phyloP scores from a whole-genome alignment of 192 early-diverging fungal species.

The Coemansia aciculifera region DNA sequence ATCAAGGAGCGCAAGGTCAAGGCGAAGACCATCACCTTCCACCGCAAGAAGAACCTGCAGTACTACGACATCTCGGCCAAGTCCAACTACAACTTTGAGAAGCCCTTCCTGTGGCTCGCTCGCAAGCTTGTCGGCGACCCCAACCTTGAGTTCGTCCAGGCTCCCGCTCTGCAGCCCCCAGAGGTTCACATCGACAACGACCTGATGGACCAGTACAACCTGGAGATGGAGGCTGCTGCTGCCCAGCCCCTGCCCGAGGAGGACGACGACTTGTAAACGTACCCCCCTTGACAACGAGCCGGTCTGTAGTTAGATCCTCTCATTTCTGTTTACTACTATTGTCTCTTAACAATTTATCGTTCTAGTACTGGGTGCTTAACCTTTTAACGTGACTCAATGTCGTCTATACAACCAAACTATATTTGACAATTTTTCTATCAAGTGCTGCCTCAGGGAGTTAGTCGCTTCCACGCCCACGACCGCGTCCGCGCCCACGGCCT shows the following conservation, averaged over 20 bases:
- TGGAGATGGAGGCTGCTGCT: slow-evolving; percentile 78
- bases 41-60: slow-evolving; percentile 99
- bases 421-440: not conserved
- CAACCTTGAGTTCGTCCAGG: slow-evolving; percentile 94
- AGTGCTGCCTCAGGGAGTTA: not conserved
- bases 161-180: slow-evolving; percentile 94
- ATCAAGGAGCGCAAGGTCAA: slow-evolving; percentile 99
- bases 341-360: slow-evolving; percentile 8
- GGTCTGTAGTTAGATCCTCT: slow-evolving; percentile 4
- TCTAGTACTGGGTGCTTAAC: not conserved
- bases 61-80: slow-evolving; percentile 99
- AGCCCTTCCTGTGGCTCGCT: slow-evolving; percentile 99
- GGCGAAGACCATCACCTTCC: slow-evolving; percentile 99
- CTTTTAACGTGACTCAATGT: not conserved
- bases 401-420: not conserved
- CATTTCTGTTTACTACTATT: not conserved
- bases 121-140: slow-evolving; percentile 95
- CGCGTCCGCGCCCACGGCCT: slow-evolving; percentile 20
- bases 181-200: slow-evolving; percentile 83
- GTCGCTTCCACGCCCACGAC: slow-evolving; percentile 17
- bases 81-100: slow-evolving; percentile 99
- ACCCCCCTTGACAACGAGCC: not conserved
- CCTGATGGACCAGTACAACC: slow-evolving; percentile 76
- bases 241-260: slow-evolving; percentile 84
- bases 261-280: slow-evolving; percentile 63